Evolutionary conservation across 2,329 filamentous ascomycete species (phyloP).

Genomic region (Ascochyta fabae): DNA sequence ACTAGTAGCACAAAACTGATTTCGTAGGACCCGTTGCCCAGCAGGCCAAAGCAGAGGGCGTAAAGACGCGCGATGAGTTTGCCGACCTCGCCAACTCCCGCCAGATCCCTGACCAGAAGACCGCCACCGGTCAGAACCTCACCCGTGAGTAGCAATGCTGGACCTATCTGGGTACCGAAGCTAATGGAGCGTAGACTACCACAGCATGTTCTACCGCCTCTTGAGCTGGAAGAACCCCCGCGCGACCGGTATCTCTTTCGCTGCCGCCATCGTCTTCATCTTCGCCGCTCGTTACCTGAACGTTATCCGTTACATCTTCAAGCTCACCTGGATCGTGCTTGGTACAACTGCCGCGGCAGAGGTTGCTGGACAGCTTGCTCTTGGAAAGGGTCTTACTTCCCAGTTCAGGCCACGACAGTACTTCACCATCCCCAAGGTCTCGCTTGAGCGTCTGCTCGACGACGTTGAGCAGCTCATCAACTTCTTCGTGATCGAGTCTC

Average conservation of each 20-base stretch:
- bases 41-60: constrained; percentile 62
- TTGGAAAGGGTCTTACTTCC: constrained; percentile 65
- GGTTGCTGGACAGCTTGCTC: constrained; percentile 60
- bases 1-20: constrained; percentile 35
- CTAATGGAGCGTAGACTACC: constrained; percentile 60
- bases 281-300: constrained; percentile 69
- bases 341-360: constrained; percentile 66
- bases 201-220: constrained; percentile 70
- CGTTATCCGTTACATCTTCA: constrained; percentile 67
- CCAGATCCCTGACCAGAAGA: constrained; percentile 59
- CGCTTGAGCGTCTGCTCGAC: constrained; percentile 65
- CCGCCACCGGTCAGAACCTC: constrained; percentile 66
- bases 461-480: constrained; percentile 70
- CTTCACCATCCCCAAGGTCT: constrained; percentile 70
- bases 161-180: background rate
- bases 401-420: constrained; percentile 69
- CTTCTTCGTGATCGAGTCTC: constrained; percentile 72
- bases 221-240: constrained; percentile 72
- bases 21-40: constrained; percentile 61
- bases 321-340: constrained; percentile 64
- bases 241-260: constrained; percentile 67
- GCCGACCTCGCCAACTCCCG: constrained; percentile 63
- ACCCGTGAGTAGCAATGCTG: constrained; percentile 57
- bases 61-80: constrained; percentile 64
- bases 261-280: constrained; percentile 63